Evolutionary conservation across 495 filamentous ascomycete species (phyloP).

Genomic region (Penicillium bialowiezense): DNA sequence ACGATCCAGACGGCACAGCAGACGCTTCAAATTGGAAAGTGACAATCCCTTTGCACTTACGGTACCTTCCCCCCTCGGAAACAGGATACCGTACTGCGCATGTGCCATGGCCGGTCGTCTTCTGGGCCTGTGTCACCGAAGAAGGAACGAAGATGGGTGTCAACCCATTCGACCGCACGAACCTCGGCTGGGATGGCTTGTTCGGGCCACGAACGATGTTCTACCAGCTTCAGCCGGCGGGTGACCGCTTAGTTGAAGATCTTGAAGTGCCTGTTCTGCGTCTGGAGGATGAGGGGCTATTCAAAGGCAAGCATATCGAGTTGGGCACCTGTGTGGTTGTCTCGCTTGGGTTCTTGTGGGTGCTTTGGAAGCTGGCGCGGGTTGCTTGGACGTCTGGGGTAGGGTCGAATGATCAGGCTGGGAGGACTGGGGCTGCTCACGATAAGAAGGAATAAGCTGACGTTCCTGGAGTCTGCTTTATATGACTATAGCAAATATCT

Average conservation of each 20-base stretch:
- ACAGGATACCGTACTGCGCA: conserved; percentile 44
- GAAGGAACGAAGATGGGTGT: conserved; percentile 69
- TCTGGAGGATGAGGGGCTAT: conserved; percentile 41
- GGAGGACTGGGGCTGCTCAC: conserved; percentile 3
- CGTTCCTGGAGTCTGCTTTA: not conserved
- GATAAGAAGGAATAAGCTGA: conserved; percentile 22
- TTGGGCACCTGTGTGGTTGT: conserved; percentile 68
- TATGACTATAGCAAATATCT: too few species aligned
- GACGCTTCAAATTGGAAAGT: conserved; percentile 57
- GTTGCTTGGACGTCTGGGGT: conserved; percentile 32
- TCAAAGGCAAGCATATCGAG: conserved; percentile 59
- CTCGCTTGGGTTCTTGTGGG: conserved; percentile 69
- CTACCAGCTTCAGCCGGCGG: conserved; percentile 70
- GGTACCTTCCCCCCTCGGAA: conserved; percentile 65
- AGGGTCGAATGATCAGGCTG: not conserved
- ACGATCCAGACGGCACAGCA: not conserved
- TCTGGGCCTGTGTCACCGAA: conserved; percentile 85
- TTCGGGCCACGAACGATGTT: conserved; percentile 82
- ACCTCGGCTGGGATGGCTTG: conserved; percentile 82
- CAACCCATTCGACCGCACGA: conserved; percentile 81
- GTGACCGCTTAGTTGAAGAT: conserved; percentile 51
- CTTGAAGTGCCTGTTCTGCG: conserved; percentile 73
- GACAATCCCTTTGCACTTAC: conserved; percentile 81
- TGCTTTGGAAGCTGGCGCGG: conserved; percentile 61
- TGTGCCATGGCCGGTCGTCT: conserved; percentile 76